A percentile compares a stretch with the other conserved stretches of the same genome.
phyloP scores from a whole-genome alignment of 495 filamentous ascomycete genomes.

The Hypoxylon intermedium region DNA sequence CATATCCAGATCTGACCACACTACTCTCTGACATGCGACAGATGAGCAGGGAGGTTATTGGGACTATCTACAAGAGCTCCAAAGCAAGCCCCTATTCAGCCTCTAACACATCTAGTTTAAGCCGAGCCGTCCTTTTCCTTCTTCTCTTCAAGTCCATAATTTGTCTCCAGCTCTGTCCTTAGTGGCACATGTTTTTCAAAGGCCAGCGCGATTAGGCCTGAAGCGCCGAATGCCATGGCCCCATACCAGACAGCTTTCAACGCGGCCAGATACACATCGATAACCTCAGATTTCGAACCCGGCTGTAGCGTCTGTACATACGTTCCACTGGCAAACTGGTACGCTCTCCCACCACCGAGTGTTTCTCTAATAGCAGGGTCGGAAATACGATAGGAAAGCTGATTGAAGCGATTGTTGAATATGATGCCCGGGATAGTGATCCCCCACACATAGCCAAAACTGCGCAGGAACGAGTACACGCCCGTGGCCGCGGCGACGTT shows the following conservation, averaged over 20 bases:
- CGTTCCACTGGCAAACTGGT: neutral
- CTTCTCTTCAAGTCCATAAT: neutral
- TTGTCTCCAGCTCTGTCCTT: neutral
- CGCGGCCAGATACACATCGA: neutral
- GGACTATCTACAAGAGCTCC: too few species aligned
- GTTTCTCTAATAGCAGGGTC: conserved; percentile 6
- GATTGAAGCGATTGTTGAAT: conserved; percentile 55
- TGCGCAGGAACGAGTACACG: conserved; percentile 56
- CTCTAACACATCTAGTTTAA: too few species aligned
- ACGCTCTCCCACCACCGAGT: conserved; percentile 9
- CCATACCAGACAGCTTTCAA: neutral
- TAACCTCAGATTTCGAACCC: neutral
- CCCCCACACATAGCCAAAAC: conserved; percentile 57
- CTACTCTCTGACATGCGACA: too few species aligned
- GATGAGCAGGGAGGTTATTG: too few species aligned
- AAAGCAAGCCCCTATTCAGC: too few species aligned
- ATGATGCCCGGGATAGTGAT: conserved; percentile 55
- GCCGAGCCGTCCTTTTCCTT: neutral
- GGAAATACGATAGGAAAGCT: conserved; percentile 4
- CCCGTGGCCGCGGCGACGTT: conserved; percentile 53
- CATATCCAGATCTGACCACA: too few species aligned
- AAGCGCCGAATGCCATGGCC: neutral
- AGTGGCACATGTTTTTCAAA: neutral
- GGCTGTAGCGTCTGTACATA: neutral
- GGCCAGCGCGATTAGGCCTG: neutral